Conservation (phyloP, 2,329 filamentous ascomycete species). For the Exophiala dermatitidis region DNA sequence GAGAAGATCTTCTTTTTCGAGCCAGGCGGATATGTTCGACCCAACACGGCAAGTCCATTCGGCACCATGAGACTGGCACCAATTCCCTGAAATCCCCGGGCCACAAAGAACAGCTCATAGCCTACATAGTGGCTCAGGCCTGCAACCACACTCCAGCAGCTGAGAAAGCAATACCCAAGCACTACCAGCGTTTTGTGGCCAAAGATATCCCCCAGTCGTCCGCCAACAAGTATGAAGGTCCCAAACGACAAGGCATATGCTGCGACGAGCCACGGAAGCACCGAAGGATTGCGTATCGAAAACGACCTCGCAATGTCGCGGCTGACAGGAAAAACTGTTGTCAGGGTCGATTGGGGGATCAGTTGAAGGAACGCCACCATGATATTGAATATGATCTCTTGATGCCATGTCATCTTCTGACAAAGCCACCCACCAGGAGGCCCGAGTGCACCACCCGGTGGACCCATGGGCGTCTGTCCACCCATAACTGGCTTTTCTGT, state of each 20-base stretch:
- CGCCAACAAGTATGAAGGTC: conserved; percentile 41
- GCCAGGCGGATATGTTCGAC: conserved; percentile 48
- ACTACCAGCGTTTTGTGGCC: conserved; percentile 39
- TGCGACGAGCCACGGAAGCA: conserved; percentile 36
- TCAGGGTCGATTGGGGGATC: conserved; percentile 33
- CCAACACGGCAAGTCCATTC: conserved; percentile 55
- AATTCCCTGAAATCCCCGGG: conserved; percentile 37
- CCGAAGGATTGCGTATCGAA: conserved; percentile 29
- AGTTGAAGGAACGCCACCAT: conserved; percentile 44
- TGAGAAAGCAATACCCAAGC: conserved; percentile 37
- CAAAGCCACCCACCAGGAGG: conserved; percentile 23
- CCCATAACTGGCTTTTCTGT: conserved; percentile 9
- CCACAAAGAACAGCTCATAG: conserved; percentile 34
- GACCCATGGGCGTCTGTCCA: conserved; percentile 3
- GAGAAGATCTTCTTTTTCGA: conserved; percentile 48
- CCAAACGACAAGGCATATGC: conserved; percentile 40
- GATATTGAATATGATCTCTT: conserved; percentile 34
- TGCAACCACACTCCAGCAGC: conserved; percentile 36
- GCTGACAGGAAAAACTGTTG: conserved; percentile 35
- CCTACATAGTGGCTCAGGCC: conserved; percentile 34
- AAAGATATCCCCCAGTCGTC: conserved; percentile 40
- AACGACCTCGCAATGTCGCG: conserved; percentile 43
- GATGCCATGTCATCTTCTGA: conserved; percentile 16
- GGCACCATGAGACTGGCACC: conserved; percentile 55
- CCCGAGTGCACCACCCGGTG: conserved; percentile 16